Base-by-base conservation (phyloP, 116 monocot species). In the Posidonia oceanica region DNA sequence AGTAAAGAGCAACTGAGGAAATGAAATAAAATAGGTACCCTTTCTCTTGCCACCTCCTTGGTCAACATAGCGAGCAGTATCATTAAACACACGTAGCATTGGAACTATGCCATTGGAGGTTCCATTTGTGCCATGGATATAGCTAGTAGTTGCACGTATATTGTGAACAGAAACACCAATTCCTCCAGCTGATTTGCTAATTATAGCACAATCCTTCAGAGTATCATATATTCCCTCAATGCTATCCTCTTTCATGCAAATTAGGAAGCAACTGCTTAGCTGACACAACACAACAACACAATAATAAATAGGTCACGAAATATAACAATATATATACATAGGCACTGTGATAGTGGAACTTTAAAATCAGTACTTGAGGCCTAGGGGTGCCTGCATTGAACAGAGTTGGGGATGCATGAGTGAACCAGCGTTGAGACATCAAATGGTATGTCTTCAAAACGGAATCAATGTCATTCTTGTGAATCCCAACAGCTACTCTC, bases 221-320 rank as follows among this genome's bases (percentile, higher is more conserved):
- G 92, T 97, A 65, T 91, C 92, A 78, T 92, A 97, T 39, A 97
- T 97, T 23, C 98, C 98, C 73, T 98, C 98, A 59, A 98, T 98
- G 76, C 87, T 93, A 60, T 98, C 98, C 4, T 90, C 98, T 81
- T 98, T 98, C 92, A 93, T 90, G 80, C 90, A 98, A 7, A 98
- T 21, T 0, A 93, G 75, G 72, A 93, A 98, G 67, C 93, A 98
- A 72, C 93, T 98, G 69, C 98, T 98, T 71, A 93, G 71, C 93
- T 98, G 84, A 48, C 40, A 56, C 36, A 64, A 71, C 7, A 60
- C 18, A 29, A 29, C 29, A 29, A 0, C 29, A 29, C 29, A 29
- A 29, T 29, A 29, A 29, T 29, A 29, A 29, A 29, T 29, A 29
- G 29, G 29, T 0, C 4, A 38, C 20, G 7, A 29, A 55, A 23